Base-by-base conservation (phyloP, 1,139 yeast species). In the Zygoascus hellenicus region DNA sequence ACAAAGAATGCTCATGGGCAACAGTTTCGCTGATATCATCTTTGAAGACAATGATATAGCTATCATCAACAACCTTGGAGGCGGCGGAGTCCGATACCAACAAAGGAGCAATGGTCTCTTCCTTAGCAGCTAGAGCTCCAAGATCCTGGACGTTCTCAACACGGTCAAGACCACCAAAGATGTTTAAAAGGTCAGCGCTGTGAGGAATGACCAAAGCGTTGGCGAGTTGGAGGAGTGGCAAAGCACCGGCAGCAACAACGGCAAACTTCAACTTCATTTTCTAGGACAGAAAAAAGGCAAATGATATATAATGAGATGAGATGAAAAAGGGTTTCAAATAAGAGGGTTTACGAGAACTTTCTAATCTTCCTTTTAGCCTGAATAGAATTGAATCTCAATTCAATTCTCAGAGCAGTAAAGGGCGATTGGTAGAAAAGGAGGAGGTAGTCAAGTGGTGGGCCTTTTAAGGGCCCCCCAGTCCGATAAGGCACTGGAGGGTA, bases 21-120 rank as follows among this genome's bases (percentile, higher is more conserved):
- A 76, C 76, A 35, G 77, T 76, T 19, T 71, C 64, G 29, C 74
- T 61, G 42, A 80, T 70, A 46, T 72, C 77, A 45, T 78, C 77
- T 72, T 86, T 87, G 70, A 87, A 79, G 43, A 86, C 88, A 53
- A 82, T 66, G 53, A 89, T 85, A 70, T 86, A 89, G 63, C 84
- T 81, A 71, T 85, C 79, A 45, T 89, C 85, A 57, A 87, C 77
- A 46, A 76, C 58, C 56, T 78, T 76, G 50, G 75, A 69, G 35
- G 65, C 59, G 40, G 66, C 56, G 47, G 68, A 71, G 45, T 70
- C 59, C 40, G 70, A 66, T 31, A 50, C 51, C 54, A 74, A 54
- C 42, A 77, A 56, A 28, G 80, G 78, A 40, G 70, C 64, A 11
- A 63, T 45, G 35, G 48, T 55, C 14, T 55, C 51, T 26, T 57